These are phyloP conservation scores for Pleurotus sapidus DNA, from an alignment of 768 basidiomycete genomes.

Conservation along the genomic window DNA sequence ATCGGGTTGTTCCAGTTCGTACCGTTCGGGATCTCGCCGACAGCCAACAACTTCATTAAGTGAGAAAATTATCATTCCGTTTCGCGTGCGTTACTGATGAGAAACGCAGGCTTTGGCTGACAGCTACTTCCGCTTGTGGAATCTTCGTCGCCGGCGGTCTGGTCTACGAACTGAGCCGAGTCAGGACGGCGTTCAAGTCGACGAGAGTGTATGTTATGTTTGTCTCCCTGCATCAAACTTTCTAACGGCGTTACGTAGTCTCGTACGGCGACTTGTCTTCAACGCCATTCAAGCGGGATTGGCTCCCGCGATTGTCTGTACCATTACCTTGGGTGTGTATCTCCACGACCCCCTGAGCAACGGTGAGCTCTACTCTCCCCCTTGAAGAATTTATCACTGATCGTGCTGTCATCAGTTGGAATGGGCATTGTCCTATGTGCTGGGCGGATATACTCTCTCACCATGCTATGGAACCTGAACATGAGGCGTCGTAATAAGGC, in stretches of 20 bases:
- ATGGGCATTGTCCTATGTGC: constrained; percentile 2
- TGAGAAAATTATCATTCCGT: neutral
- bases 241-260: neutral
- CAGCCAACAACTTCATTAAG: neutral
- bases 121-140: neutral
- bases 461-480: constrained; percentile 4
- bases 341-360: constrained; percentile 1
- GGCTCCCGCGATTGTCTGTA: neutral
- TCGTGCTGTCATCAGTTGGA: neutral
- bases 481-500: neutral
- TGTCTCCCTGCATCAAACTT: neutral
- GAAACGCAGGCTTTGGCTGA: neutral
- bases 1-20: constrained; percentile 3
- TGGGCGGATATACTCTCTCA: constrained; percentile 3
- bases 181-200: constrained; percentile 4
- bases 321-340: neutral
- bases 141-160: neutral
- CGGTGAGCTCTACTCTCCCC: neutral
- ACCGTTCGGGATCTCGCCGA: neutral
- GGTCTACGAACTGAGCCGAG: constrained; percentile 1
- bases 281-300: constrained; percentile 5
- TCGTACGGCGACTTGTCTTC: constrained; percentile 3
- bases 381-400: neutral
- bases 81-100: too few species aligned
- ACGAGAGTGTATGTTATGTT: constrained; percentile 1